Conservation (phyloP, 2,329 filamentous ascomycete genomes). For the Fusarium marasasianum region DNA sequence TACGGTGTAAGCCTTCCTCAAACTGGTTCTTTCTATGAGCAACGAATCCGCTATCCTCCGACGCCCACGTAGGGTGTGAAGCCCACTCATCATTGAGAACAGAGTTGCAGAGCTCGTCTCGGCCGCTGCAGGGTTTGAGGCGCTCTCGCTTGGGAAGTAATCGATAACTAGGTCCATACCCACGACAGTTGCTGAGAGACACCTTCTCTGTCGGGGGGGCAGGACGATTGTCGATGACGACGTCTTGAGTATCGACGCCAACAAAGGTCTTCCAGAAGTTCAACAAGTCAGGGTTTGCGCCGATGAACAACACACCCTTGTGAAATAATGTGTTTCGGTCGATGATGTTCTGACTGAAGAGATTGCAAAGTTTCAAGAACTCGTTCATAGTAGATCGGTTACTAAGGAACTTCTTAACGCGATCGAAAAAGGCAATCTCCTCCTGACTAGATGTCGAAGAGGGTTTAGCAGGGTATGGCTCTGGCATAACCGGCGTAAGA, state of each 20-base stretch:
- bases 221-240: constrained; percentile 80
- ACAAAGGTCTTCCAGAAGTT: constrained; percentile 88
- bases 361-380: constrained; percentile 95
- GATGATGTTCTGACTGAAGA: constrained; percentile 93
- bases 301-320: constrained; percentile 86
- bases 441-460: constrained; percentile 80
- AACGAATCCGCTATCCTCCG: constrained; percentile 96
- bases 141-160: constrained; percentile 90
- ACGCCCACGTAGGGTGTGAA: constrained; percentile 98
- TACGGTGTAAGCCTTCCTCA: constrained; percentile 92
- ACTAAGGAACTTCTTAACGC: constrained; percentile 93
- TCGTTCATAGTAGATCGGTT: constrained; percentile 95
- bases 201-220: constrained; percentile 81
- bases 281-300: constrained; percentile 88
- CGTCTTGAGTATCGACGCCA: constrained; percentile 78
- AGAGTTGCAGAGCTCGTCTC: constrained; percentile 91
- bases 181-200: constrained; percentile 94
- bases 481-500: constrained; percentile 85
- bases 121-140: constrained; percentile 89
- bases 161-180: constrained; percentile 94
- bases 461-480: constrained; percentile 82
- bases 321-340: constrained; percentile 84
- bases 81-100: constrained; percentile 99
- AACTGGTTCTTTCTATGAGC: constrained; percentile 96
- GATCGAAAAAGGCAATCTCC: constrained; percentile 93